Evolutionary conservation across 306 rosid species (phyloP), one percentile per base, ranked within the genome.

Genomic region (Abrus precatorius): DNA sequence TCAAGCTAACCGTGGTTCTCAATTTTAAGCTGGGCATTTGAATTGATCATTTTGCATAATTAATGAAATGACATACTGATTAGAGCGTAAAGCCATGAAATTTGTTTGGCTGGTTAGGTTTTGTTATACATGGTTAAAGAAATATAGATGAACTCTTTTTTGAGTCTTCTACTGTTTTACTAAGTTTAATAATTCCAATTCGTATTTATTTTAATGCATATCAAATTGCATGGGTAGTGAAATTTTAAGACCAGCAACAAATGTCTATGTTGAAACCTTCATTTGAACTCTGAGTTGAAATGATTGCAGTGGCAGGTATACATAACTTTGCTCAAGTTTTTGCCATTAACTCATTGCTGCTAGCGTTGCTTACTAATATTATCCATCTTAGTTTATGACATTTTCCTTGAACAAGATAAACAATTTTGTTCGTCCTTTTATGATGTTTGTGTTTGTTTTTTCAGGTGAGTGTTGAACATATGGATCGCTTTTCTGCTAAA

Each of bases 401-500:
- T 70, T 33, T 79, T 43, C 60, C 30, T 50, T 33, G 34, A 74
- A 63, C 73, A 65, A 75, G 75, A 44, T 34, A 76, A 79, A 40
- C 74, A 69, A 57, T 66, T 78, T 33, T 62, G 7, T 14, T 3
- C 40, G 57, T 47, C 56, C 29, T 20, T 32, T 86, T 7, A 54
- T 65, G 64, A 85, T 78, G 64, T n/a, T 44, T 63, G 1, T 74
- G 27, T 65, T 47, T 69, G 68, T 84, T 74, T 87, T 87, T 27
- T 66, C 80, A 91, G 99, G 90, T 63, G 65, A 89, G 84, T 76
- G 92, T 90, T 77, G 99, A 91, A 79, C 85, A 95, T 63, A 80
- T 89, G 88, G 93, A 90, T 80, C 97, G 98, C 49, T 91, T 95
- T 79, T 78, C 75, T 56, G 45, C 87, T 67, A 93, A 95, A 69